phyloP scores from a whole-genome alignment of 345 rosid genomes.

The Eucalyptus cloeziana region DNA sequence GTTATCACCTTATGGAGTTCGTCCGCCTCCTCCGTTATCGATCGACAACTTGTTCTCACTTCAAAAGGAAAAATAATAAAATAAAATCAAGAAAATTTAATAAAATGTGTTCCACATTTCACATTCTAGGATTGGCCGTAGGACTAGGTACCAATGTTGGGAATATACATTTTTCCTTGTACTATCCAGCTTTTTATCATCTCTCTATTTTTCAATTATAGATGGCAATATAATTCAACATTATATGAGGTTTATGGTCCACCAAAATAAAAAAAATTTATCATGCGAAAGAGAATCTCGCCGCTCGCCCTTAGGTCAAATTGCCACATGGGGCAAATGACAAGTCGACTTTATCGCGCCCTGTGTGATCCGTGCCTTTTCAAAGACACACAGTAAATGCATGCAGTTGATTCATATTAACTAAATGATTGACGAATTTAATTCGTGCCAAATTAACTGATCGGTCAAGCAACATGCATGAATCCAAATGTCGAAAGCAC shows the following conservation, averaged over 20 bases:
- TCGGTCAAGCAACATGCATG: fast-evolving
- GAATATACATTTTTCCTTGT: neutral
- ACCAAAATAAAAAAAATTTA: no score
- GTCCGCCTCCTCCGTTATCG: fast-evolving
- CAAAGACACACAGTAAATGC: neutral
- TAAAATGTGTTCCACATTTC: neutral
- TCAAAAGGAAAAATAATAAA: neutral
- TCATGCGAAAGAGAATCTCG: no score
- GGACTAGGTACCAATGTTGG: neutral
- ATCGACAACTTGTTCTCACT: neutral
- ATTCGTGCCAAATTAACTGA: fast-evolving
- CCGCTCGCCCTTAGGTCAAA: fast-evolving
- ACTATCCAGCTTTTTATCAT: neutral
- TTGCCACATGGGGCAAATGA: neutral
- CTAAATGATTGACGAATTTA: neutral
- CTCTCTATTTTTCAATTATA: neutral
- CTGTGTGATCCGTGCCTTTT: neutral
- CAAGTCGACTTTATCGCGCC: fast-evolving
- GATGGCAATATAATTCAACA: neutral
- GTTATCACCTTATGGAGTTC: fast-evolving
- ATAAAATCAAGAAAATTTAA: fast-evolving
- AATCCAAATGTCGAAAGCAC: no score
- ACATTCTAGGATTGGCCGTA: neutral
- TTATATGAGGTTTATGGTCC: no score
- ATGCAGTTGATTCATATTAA: neutral